Conservation (phyloP, 441 rosid species). For the Pelargonium fulgidum region DNA sequence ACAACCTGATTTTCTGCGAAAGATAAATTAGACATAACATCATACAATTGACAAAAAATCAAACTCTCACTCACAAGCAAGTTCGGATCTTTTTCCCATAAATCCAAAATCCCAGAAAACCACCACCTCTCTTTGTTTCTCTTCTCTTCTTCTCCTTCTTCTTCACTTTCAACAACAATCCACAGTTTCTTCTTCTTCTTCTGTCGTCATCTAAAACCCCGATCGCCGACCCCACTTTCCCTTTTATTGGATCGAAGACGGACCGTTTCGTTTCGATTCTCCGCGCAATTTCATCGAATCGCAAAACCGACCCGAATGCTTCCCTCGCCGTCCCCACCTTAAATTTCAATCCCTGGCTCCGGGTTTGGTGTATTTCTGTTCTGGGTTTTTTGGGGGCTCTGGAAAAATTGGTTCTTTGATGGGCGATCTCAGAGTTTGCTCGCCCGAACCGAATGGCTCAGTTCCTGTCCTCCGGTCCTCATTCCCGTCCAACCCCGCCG, state of each 20-base stretch:
- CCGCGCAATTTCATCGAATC: constrained; percentile 3
- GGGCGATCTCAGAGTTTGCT: constrained; percentile 67
- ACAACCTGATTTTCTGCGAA: no score
- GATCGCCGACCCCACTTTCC: constrained; percentile 3
- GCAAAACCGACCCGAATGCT: background rate
- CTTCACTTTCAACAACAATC: no score
- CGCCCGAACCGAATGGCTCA: constrained; percentile 40
- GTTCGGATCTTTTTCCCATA: no score
- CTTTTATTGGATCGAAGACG: constrained; percentile 3
- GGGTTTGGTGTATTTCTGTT: background rate
- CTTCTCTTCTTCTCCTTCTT: no score
- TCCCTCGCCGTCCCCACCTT: background rate
- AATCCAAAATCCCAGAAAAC: no score
- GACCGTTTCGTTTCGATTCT: background rate
- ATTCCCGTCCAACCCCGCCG: constrained; percentile 26
- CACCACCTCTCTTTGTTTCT: no score
- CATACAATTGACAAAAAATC: no score
- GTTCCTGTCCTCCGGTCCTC: constrained; percentile 30
- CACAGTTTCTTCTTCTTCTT: background rate
- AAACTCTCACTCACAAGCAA: no score
- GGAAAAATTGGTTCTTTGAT: constrained; percentile 25
- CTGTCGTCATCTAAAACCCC: constrained; percentile 5
- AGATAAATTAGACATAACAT: no score
- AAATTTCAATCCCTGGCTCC: background rate
- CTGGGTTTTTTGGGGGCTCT: constrained; percentile 5